Conservation (phyloP, 495 filamentous ascomycete genomes). For the Astrothelium subdiscretum region DNA sequence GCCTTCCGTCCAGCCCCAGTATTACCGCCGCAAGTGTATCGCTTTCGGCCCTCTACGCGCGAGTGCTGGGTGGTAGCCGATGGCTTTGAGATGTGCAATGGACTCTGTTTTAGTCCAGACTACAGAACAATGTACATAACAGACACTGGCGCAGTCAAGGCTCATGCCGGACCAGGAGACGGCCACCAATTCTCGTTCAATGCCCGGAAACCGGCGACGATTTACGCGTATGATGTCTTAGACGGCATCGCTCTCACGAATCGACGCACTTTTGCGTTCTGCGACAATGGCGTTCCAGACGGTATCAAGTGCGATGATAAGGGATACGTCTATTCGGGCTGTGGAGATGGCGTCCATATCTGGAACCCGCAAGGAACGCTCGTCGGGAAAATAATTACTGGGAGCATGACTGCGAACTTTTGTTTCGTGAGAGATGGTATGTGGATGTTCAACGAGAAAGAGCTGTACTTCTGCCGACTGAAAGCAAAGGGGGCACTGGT, state of each 20-base stretch:
- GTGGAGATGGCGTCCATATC: slow-evolving; percentile 36
- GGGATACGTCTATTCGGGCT: slow-evolving; percentile 37
- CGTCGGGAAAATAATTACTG: slow-evolving; percentile 27
- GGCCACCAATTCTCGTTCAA: background rate
- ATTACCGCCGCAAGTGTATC: slow-evolving; percentile 36
- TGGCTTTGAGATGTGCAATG: slow-evolving; percentile 36
- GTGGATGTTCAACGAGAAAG: slow-evolving; percentile 2
- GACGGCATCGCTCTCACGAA: slow-evolving; percentile 2
- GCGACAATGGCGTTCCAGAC: slow-evolving; percentile 24
- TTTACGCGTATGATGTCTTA: slow-evolving; percentile 4
- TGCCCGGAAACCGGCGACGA: background rate
- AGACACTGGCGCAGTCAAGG: slow-evolving; percentile 24
- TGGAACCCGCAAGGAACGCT: slow-evolving; percentile 32
- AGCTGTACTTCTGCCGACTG: slow-evolving; percentile 6
- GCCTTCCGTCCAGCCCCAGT: slow-evolving; percentile 25
- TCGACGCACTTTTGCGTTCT: slow-evolving; percentile 11
- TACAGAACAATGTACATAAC: slow-evolving; percentile 39
- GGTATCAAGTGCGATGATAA: slow-evolving; percentile 32
- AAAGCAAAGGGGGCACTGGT: slow-evolving; percentile 1
- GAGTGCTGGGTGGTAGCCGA: slow-evolving; percentile 39
- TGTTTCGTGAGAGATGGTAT: slow-evolving; percentile 1
- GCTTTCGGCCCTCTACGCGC: slow-evolving; percentile 37
- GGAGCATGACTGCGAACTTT: slow-evolving; percentile 18
- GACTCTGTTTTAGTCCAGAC: slow-evolving; percentile 38
- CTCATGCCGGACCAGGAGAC: background rate